phyloP scores from a whole-genome alignment of 2,329 filamentous ascomycete species.

The Fusarium sp. region DNA sequence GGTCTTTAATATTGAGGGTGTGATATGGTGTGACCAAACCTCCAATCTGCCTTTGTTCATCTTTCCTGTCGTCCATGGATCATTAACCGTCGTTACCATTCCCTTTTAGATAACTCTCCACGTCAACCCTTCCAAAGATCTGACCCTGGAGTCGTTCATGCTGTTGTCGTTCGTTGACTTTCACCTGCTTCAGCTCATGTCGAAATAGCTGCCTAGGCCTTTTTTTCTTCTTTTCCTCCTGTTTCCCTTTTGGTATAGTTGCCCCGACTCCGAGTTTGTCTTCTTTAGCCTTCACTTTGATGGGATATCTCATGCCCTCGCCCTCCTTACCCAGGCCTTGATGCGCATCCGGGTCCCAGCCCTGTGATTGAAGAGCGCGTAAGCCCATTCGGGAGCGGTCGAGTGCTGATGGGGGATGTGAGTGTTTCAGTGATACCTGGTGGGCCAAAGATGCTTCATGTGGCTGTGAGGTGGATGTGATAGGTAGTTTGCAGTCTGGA shows the following conservation, averaged over 20 bases:
- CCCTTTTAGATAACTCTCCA: constrained; percentile 78
- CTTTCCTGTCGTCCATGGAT: background rate
- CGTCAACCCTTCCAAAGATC: constrained; percentile 81
- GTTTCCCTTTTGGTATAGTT: constrained; percentile 56
- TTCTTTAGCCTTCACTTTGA: constrained; percentile 79
- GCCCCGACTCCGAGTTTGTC: constrained; percentile 81
- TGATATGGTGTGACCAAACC: background rate
- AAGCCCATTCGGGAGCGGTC: constrained; percentile 79
- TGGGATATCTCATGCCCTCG: constrained; percentile 80
- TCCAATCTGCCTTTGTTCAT: background rate
- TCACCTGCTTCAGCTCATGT: constrained; percentile 75
- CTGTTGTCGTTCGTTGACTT: constrained; percentile 71
- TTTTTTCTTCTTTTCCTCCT: constrained; percentile 59
- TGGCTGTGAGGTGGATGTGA: constrained; percentile 50
- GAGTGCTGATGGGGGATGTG: constrained; percentile 78
- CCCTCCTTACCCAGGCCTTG: constrained; percentile 78
- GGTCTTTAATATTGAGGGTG: background rate
- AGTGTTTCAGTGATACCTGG: constrained; percentile 77
- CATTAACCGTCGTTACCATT: constrained; percentile 46
- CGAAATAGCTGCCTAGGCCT: constrained; percentile 71
- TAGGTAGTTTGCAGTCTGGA: constrained; percentile 54
- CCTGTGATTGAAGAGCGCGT: constrained; percentile 73
- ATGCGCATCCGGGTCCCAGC: constrained; percentile 81
- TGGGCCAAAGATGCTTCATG: constrained; percentile 77
- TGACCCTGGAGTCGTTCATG: constrained; percentile 74